These are phyloP conservation scores for Metarhizium sp. DNA, from an alignment of 2,329 filamentous ascomycete genomes.

Conservation along the genomic window DNA sequence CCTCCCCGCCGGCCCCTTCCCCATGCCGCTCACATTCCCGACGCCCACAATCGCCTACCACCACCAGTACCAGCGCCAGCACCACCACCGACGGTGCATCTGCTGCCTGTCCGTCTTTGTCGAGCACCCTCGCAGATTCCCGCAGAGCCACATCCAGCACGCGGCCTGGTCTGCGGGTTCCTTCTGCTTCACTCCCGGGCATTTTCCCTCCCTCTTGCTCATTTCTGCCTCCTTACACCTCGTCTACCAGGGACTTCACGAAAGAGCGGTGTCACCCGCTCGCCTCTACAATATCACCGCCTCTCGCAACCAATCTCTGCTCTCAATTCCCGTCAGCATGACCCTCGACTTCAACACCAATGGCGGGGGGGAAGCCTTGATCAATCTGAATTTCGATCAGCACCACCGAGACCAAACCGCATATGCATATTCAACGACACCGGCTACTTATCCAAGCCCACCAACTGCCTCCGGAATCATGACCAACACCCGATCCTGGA, in stretches of 20 bases:
- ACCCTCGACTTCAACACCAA: slow-evolving; percentile 51
- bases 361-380: slow-evolving; percentile 46
- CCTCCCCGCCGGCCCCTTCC: slow-evolving; percentile 11
- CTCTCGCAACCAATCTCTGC: slow-evolving; percentile 20
- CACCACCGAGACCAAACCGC: slow-evolving; percentile 46
- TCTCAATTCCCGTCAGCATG: slow-evolving; percentile 32
- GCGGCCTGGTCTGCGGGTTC: slow-evolving; percentile 3
- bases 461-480: slow-evolving; percentile 24
- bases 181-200: slow-evolving; percentile 1
- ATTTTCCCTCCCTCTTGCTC: not conserved
- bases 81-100: not conserved
- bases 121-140: not conserved
- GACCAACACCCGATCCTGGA: slow-evolving; percentile 33
- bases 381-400: slow-evolving; percentile 53
- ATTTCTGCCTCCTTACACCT: slow-evolving; percentile 15
- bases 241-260: slow-evolving; percentile 21
- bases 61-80: too few relatives aligned
- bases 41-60: not conserved
- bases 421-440: slow-evolving; percentile 17
- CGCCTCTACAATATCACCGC: slow-evolving; percentile 25
- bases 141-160: slow-evolving; percentile 5
- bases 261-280: slow-evolving; percentile 37
- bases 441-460: slow-evolving; percentile 21
- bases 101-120: slow-evolving; percentile 3
- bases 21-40: slow-evolving; percentile 7